These are phyloP conservation scores for Paramecium sonneborni DNA, from an alignment of 73 alveolate genomes.

Conservation along the genomic window DNA sequence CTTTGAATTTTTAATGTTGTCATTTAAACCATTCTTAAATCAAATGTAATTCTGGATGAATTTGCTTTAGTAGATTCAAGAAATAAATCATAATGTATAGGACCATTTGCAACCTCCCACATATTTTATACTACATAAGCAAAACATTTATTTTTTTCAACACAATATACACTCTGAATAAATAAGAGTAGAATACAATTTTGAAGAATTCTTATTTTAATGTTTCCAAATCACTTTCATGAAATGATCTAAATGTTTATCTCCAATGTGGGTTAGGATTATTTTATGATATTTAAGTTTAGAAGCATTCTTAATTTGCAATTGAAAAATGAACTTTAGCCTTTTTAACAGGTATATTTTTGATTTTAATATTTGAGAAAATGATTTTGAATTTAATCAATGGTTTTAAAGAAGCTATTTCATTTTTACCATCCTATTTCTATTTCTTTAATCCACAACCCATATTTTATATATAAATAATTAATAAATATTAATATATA, in stretches of 20 bases:
- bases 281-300: neutral
- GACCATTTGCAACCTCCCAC: conserved; percentile 51
- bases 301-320: neutral
- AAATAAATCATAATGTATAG: conserved; percentile 46
- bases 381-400: neutral
- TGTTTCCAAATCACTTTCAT: neutral
- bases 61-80: neutral
- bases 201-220: neutral
- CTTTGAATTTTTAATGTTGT: neutral
- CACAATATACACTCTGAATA: conserved; percentile 26
- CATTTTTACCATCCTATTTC: neutral
- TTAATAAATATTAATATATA: neutral
- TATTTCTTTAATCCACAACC: conserved; percentile 2
- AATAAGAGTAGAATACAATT: neutral
- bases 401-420: neutral
- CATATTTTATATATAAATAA: neutral
- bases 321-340: neutral
- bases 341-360: neutral
- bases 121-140: neutral
- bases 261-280: conserved; percentile 56
- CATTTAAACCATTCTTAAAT: conserved; percentile 39
- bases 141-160: neutral
- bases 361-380: conserved; percentile 34
- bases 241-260: neutral
- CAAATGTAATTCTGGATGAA: conserved; percentile 9